Percentiles rank a stretch among this genome's conserved stretches.
Evolutionary conservation across 495 filamentous ascomycete species (phyloP).

Genomic region (Paragyromitra xinjiangensis): DNA sequence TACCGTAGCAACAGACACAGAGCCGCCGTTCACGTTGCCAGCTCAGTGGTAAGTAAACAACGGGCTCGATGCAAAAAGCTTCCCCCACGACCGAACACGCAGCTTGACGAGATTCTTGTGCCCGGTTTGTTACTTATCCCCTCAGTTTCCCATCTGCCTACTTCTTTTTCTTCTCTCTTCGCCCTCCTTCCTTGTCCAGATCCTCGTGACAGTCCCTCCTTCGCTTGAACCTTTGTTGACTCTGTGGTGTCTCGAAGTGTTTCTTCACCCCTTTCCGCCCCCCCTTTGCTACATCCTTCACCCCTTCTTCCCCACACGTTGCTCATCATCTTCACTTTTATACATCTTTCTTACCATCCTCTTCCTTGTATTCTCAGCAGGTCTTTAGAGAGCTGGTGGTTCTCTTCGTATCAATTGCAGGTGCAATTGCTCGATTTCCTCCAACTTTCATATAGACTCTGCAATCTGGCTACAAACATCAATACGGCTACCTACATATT

Average conservation of each 20-base stretch:
- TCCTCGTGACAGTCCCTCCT: conserved; percentile 47
- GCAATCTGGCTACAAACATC: conserved; percentile 46
- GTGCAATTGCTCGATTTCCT: conserved; percentile 47
- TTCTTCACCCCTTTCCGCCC: conserved; percentile 44
- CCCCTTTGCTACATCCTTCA: conserved; percentile 27
- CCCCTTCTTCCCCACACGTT: conserved; percentile 38
- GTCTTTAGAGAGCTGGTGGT: conserved; percentile 50
- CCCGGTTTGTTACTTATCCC: conserved; percentile 53
- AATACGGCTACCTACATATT: conserved; percentile 47
- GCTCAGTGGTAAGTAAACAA: conserved; percentile 54
- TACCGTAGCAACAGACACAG: conserved; percentile 42
- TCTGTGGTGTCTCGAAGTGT: conserved; percentile 47
- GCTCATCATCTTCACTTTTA: conserved; percentile 14
- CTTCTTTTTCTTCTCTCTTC: conserved; percentile 37
- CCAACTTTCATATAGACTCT: conserved; percentile 27
- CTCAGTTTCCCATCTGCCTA: conserved; percentile 37
- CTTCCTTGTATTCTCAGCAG: conserved; percentile 39
- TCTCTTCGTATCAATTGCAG: conserved; percentile 52
- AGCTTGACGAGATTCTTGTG: conserved; percentile 38
- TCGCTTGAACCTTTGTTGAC: conserved; percentile 49
- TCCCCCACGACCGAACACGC: conserved; percentile 22
- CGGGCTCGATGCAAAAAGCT: conserved; percentile 41
- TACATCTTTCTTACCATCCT: conserved; percentile 14
- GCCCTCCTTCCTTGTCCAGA: conserved; percentile 51
- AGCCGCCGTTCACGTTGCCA: conserved; percentile 46